Evolutionary conservation across 164 flowering plant genomes (phyloP), one percentile per base, ranked within the genome.

Genomic region (Buxus sempervirens): DNA sequence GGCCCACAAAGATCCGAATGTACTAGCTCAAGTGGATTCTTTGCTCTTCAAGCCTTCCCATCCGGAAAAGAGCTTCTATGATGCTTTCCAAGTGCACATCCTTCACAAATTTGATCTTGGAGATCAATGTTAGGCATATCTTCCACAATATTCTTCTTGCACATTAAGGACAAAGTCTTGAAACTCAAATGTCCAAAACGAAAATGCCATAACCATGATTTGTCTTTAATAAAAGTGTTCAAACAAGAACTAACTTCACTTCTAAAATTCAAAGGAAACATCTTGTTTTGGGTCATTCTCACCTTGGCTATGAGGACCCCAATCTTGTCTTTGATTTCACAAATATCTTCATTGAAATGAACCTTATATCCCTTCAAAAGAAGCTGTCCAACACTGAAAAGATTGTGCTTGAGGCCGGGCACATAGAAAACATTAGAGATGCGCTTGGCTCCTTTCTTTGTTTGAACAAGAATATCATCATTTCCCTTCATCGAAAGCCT

Each of bases 311-410:
- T 57, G 19, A 57, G 36, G 24, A 22, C 16, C 13, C 8, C n/a
- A 36, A 32, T 42, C 19, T 23, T 55, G 54, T 23, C 54, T 58
- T 42, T 32, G 13, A 36, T 42, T n/a, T n/a, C 10, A 16, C 48
- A 62, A 19, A 3, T 23, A 38, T 21, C 51, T 8, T 38, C 51
- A 13, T 62, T 21, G 48, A 62, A 62, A 20, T 38, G 9, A 12
- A 48, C 36, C 1, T 32, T 20, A 54, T 65, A 21, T 20, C 59
- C 48, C 48, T 32, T 54, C 23, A 9, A n/a, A 0, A 61, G 20
- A 22, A 51, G 55, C 21, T 69, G 27, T 41, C 72, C 72, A 69
- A 60, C 60, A 69, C 65, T 69, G 4, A 60, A 62, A 5, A 69
- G 64, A 24, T 60, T 61, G 42, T 69, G 72, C 16, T 60, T 53